These are phyloP conservation scores for Capsicum pubescens DNA, from an alignment of 257 asterid genomes.

Conservation along the genomic window DNA sequence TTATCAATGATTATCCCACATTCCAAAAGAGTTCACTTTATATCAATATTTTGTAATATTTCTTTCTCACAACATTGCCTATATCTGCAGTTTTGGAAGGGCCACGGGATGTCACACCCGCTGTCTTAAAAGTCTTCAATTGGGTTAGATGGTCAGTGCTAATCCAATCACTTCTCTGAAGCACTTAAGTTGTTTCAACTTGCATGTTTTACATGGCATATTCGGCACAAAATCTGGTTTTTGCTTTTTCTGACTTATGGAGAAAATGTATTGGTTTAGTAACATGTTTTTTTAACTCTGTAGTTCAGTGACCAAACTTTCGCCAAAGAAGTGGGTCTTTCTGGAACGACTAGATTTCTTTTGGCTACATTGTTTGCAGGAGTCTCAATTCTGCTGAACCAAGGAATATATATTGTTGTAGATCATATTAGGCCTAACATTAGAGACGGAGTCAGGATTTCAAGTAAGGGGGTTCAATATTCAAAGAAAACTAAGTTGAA, in stretches of 20 bases:
- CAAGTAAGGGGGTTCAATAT: no score
- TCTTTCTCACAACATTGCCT: constrained; percentile 9
- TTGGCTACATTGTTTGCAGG: constrained; percentile 70
- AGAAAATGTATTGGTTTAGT: not conserved
- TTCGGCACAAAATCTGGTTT: not conserved
- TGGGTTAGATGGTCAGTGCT: constrained; percentile 67
- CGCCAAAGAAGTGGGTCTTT: constrained; percentile 96
- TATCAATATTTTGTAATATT: not conserved
- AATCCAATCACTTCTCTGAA: not conserved
- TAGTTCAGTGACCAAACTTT: constrained; percentile 78
- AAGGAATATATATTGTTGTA: constrained; percentile 65
- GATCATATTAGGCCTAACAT: constrained; percentile 67
- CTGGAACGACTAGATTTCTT: constrained; percentile 74
- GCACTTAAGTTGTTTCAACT: constrained; percentile 21
- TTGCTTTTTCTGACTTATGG: constrained; percentile 6
- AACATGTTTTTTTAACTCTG: constrained; percentile 22
- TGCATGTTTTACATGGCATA: constrained; percentile 20
- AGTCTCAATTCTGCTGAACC: constrained; percentile 67
- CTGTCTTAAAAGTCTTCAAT: constrained; percentile 72
- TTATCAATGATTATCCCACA: not conserved
- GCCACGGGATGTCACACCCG: constrained; percentile 88
- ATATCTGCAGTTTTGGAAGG: constrained; percentile 79
- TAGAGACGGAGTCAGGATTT: not conserved
- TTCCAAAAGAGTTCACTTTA: constrained; percentile 19
- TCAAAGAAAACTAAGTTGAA: no score